phyloP scores from a whole-genome alignment of 495 filamentous ascomycete genomes.

The Evernia prunastri region DNA sequence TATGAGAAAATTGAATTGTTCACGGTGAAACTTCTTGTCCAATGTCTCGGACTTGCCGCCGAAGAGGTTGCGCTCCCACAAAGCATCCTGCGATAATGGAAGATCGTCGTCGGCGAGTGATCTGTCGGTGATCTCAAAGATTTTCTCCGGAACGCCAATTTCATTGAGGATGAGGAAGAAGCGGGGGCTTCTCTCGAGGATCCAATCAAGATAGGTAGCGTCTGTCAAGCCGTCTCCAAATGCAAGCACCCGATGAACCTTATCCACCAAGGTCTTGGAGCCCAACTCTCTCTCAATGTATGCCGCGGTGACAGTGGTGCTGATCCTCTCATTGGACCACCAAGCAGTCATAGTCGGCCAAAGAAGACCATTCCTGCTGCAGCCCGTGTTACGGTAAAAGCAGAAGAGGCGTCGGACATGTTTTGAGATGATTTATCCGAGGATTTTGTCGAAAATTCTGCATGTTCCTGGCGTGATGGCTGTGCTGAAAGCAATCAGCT shows the following conservation, averaged over 20 bases:
- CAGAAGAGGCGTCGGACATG: constrained; percentile 5
- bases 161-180: constrained; percentile 79
- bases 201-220: constrained; percentile 90
- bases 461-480: not conserved
- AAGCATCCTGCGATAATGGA: constrained; percentile 64
- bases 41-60: constrained; percentile 52
- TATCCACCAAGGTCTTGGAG: constrained; percentile 56
- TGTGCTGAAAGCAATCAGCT: not conserved
- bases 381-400: constrained; percentile 6
- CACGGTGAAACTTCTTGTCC: constrained; percentile 68
- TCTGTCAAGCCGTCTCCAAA: constrained; percentile 89
- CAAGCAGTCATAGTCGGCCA: constrained; percentile 39
- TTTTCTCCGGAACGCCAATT: constrained; percentile 73
- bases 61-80: constrained; percentile 61
- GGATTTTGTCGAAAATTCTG: not conserved
- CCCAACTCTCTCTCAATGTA: constrained; percentile 49
- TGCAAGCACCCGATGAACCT: constrained; percentile 60
- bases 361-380: constrained; percentile 12
- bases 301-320: constrained; percentile 60
- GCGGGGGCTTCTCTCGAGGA: constrained; percentile 67
- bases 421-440: constrained; percentile 4
- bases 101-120: constrained; percentile 87
- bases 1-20: constrained; percentile 76
- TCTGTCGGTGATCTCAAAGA: constrained; percentile 78
- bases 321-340: constrained; percentile 77